Base-by-base conservation (phyloP, 345 rosid species). In the Eucalyptus sideroxylon region DNA sequence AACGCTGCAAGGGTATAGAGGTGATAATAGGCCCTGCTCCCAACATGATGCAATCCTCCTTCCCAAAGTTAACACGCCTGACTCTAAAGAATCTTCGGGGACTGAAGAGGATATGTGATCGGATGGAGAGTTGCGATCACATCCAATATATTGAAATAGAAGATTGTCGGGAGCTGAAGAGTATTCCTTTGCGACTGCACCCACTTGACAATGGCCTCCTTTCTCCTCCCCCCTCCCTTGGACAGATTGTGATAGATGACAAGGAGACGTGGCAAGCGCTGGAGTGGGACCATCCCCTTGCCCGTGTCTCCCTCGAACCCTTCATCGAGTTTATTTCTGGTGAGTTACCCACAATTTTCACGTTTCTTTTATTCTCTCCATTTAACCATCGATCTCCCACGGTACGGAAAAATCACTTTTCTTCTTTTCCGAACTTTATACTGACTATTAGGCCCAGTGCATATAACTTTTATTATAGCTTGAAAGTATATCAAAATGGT, bases 71-170 rank as follows among this genome's bases (percentile, higher is more conserved):
- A 60, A 26, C 15, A 27, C 8, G 0, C 67, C 4, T 12, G 16
- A 11, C 16, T 27, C 16, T 60, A 12, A 0, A 0, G 4, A 0
- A 1, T 3, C 69, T 60, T 21, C 8, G 5, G 9, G 5, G 13
- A 12, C 4, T 60, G 31, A 60, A 27, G 31, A 27, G 16, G 8
- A 60, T 60, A 60, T 60, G 69, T 12, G 69, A 60, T 60, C 4
- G 8, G 31, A 60, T 9, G 4, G 2, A 13, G 72, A 30, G 31
- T 7, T 30, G 72, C 34, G 3, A 62, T 30, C 4, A 14, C 16
- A 27, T 62, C 72, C 69, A 6, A 13, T 27, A 3, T 27, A 27
- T 27, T 27, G 0, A 1, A 1, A 27, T 60, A 60, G 0, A 0
- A 0, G 0, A 6, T 1, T 60, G 69, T 60, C 16, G 4, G 16